Conservation (phyloP, 2,329 filamentous ascomycete species). For the Sarocladium kiliense region DNA sequence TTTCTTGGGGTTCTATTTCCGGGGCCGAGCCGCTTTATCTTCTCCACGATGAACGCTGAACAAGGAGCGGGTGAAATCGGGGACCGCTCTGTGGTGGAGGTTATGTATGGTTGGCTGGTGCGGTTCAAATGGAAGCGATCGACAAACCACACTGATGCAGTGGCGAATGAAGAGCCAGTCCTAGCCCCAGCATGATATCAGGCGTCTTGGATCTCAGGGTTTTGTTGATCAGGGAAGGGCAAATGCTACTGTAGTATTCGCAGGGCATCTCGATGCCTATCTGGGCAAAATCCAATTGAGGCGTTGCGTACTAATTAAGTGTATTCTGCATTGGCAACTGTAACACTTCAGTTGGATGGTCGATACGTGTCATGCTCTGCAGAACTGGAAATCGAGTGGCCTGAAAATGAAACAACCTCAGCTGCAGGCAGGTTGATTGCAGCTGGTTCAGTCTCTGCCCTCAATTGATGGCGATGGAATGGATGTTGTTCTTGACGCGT, state of each 20-base stretch:
- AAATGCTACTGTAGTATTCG: not conserved
- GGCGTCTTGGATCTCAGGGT: not conserved
- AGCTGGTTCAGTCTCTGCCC: no score
- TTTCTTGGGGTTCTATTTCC: not conserved
- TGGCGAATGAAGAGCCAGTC: not conserved
- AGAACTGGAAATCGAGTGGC: not conserved
- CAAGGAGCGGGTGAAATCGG: slow-evolving; percentile 2
- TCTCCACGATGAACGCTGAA: not conserved
- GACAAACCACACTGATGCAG: not conserved
- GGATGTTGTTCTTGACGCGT: no score
- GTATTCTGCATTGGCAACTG: not conserved
- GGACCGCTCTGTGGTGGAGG: not conserved
- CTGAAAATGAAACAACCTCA: not conserved
- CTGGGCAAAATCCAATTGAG: not conserved
- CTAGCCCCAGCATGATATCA: not conserved
- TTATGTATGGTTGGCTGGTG: not conserved
- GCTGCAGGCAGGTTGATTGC: no score
- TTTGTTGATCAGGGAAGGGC: not conserved
- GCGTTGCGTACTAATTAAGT: not conserved
- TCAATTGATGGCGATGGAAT: no score
- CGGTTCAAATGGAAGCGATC: not conserved
- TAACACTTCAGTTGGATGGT: not conserved
- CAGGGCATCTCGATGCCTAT: not conserved
- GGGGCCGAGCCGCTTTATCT: not conserved
- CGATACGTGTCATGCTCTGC: not conserved